Conservation (phyloP, 164 flowering plant genomes). For the Nelumbo lutea region DNA sequence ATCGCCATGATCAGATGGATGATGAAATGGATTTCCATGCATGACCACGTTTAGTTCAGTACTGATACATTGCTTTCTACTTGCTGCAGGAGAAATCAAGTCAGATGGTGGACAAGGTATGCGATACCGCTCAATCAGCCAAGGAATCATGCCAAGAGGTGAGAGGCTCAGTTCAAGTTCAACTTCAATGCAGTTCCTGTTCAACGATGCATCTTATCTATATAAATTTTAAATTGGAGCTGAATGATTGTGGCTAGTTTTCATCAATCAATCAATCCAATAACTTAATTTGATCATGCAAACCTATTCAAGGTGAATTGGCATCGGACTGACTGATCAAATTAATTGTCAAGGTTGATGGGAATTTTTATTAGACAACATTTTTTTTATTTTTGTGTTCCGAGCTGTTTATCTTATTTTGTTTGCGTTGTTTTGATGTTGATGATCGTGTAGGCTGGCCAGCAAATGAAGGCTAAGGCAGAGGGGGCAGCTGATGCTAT, state of each 20-base stretch:
- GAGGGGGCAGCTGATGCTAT: slow-evolving; percentile 37
- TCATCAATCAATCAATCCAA: too few relatives aligned
- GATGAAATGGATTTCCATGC: background rate
- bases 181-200: too few relatives aligned
- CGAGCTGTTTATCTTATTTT: too few relatives aligned
- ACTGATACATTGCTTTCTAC: background rate
- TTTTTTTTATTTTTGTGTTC: too few relatives aligned
- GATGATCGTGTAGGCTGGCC: slow-evolving; percentile 28
- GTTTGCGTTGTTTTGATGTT: background rate
- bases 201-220: too few relatives aligned
- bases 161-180: background rate
- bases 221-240: too few relatives aligned
- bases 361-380: too few relatives aligned
- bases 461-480: slow-evolving; percentile 35
- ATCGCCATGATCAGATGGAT: background rate
- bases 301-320: too few relatives aligned
- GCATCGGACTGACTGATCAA: too few relatives aligned
- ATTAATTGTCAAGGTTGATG: too few relatives aligned
- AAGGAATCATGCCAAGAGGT: slow-evolving; percentile 46
- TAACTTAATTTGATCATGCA: too few relatives aligned
- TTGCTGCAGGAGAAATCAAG: slow-evolving; percentile 36
- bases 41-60: background rate
- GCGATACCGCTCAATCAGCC: slow-evolving; percentile 34
- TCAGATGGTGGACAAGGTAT: slow-evolving; percentile 36
- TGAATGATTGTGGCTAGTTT: too few relatives aligned